A percentile compares a stretch with the other conserved stretches of the same genome.
Conservation (phyloP, 805 yeast species). For the Komagataella mondaviorum region DNA sequence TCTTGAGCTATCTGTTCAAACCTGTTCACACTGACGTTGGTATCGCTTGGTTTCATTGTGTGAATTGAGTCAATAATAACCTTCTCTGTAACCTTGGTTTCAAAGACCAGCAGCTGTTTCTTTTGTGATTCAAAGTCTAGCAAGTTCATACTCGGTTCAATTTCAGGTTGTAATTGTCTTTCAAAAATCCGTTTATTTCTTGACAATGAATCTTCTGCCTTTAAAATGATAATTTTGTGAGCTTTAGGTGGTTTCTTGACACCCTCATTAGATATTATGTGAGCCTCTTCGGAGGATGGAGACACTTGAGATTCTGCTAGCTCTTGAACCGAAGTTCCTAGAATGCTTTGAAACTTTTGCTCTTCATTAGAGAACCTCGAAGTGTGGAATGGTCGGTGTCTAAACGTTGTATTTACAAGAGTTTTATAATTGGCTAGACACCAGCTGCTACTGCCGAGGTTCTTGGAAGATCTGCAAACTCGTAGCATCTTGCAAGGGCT, state of each 20-base stretch:
- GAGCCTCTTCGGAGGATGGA: not conserved
- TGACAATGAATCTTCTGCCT: not conserved
- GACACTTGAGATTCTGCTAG: not conserved
- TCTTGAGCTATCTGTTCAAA: slow-evolving; percentile 10
- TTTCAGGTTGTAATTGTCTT: not conserved
- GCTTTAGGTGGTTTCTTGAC: not conserved
- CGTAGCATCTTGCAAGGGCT: not conserved
- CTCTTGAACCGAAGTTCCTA: not conserved
- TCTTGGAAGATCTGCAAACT: not conserved
- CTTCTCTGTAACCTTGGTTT: slow-evolving; percentile 10
- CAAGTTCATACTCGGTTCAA: slow-evolving; percentile 5
- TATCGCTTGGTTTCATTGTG: slow-evolving; percentile 12
- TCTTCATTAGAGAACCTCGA: not conserved
- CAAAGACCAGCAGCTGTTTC: slow-evolving; percentile 15
- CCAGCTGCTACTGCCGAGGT: not conserved
- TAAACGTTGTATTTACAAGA: not conserved
- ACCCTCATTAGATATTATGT: not conserved
- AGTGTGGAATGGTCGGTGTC: not conserved
- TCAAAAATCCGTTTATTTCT: not conserved
- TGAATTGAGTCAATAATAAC: slow-evolving; percentile 14
- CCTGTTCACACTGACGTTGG: slow-evolving; percentile 8
- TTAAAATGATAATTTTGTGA: not conserved
- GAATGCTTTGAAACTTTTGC: not conserved
- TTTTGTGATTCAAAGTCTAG: slow-evolving; percentile 16
- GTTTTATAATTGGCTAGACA: not conserved